Percentiles rank a stretch among this genome's conserved stretches.
Evolutionary conservation across 495 filamentous ascomycete genomes (phyloP).

Genomic region (Echria macrotheca): DNA sequence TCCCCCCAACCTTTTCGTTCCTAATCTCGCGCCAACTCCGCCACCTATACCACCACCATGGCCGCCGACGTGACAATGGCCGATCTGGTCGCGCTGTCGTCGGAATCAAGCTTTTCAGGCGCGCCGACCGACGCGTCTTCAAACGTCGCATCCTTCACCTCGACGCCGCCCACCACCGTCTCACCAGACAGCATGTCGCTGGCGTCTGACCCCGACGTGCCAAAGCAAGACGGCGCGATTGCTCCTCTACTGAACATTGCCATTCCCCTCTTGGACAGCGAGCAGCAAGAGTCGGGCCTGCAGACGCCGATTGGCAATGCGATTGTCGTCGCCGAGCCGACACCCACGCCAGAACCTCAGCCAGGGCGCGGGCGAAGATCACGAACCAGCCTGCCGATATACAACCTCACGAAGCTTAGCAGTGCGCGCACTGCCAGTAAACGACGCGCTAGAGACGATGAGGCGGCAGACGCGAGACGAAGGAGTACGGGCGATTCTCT

Average conservation of each 20-base stretch:
- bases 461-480: conserved; percentile 30
- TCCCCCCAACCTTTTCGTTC: background rate
- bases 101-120: conserved; percentile 28
- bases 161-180: conserved; percentile 44
- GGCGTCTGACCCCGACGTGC: conserved; percentile 31
- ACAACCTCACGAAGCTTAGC: conserved; percentile 49
- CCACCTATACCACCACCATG: conserved; percentile 15
- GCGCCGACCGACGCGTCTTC: conserved; percentile 36
- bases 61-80: conserved; percentile 16
- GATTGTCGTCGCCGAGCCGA: conserved; percentile 31
- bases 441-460: conserved; percentile 35
- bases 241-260: conserved; percentile 17
- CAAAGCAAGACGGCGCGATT: conserved; percentile 18
- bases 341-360: conserved; percentile 12
- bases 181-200: conserved; percentile 41
- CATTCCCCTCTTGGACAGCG: conserved; percentile 15
- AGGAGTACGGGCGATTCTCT: conserved; percentile 37
- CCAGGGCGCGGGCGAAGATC: conserved; percentile 40
- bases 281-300: conserved; percentile 19
- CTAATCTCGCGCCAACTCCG: background rate
- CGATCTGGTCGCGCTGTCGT: conserved; percentile 17
- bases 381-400: conserved; percentile 43
- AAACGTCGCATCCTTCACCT: conserved; percentile 39
- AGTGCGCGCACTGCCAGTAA: conserved; percentile 43
- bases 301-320: conserved; percentile 30